Evolutionary conservation across 306 rosid species (phyloP).

Genomic region (Lathyrus oleraceus): DNA sequence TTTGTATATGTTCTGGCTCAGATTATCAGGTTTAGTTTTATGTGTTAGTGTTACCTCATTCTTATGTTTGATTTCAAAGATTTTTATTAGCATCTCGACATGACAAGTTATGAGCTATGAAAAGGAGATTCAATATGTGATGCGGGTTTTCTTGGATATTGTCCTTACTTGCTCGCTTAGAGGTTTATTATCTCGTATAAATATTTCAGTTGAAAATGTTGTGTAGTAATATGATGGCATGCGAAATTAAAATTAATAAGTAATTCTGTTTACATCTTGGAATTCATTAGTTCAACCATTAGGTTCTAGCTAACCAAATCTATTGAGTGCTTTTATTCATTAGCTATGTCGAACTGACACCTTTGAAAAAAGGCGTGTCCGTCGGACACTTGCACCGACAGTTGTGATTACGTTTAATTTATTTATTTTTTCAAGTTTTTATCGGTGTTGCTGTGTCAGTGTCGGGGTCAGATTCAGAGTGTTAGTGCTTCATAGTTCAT

Average conservation of each 20-base stretch:
- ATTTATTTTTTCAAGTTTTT: too few species aligned
- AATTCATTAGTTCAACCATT: too few species aligned
- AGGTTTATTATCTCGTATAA: conserved; percentile 12
- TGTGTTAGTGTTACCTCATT: conserved; percentile 10
- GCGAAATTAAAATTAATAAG: conserved; percentile 15
- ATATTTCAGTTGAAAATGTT: conserved; percentile 17
- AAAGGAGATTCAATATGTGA: neutral
- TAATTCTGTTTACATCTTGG: conserved; percentile 12
- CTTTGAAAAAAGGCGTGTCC: too few species aligned
- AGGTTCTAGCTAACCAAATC: too few species aligned
- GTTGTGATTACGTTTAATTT: too few species aligned
- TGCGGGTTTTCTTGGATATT: conserved; percentile 1
- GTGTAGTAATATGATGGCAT: neutral
- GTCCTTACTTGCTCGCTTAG: neutral
- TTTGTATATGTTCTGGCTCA: conserved; percentile 84
- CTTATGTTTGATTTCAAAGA: conserved; percentile 15
- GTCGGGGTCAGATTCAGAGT: too few species aligned
- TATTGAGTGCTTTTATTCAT: too few species aligned
- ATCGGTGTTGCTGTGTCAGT: too few species aligned
- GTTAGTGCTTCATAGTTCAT: neutral
- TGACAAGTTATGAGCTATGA: neutral
- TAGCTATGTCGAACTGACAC: too few species aligned
- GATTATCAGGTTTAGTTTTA: conserved; percentile 83
- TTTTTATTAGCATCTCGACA: neutral
- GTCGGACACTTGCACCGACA: too few species aligned